A percentile compares a stretch with the other conserved stretches of the same genome.
phyloP scores from a whole-genome alignment of 441 rosid genomes.

The Manihot esculenta region DNA sequence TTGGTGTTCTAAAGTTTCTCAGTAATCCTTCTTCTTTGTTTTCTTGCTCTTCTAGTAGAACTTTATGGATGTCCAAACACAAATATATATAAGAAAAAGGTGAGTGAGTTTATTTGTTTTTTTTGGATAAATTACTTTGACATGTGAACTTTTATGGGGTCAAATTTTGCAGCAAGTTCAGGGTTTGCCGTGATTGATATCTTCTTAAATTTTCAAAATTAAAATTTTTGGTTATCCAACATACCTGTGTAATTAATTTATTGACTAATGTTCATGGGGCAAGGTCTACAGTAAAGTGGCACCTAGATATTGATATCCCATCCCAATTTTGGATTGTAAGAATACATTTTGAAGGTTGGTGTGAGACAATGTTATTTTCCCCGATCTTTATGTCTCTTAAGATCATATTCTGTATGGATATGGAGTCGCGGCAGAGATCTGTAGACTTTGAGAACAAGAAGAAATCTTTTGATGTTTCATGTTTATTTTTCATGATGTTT shows the following conservation, averaged over 20 bases:
- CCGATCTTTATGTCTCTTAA: neutral
- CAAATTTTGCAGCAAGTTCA: neutral
- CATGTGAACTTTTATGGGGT: neutral
- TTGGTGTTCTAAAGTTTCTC: neutral
- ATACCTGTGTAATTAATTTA: neutral
- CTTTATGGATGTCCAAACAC: neutral
- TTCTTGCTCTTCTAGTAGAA: neutral
- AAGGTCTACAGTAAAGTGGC: no score
- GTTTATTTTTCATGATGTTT: neutral
- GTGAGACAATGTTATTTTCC: neutral
- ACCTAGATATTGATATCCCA: neutral
- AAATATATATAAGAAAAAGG: neutral
- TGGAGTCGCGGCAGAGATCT: neutral
- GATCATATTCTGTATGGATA: neutral
- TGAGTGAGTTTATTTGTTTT: neutral
- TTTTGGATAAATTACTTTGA: neutral
- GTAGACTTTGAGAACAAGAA: neutral
- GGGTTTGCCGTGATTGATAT: neutral
- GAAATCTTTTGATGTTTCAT: neutral
- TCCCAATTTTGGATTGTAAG: neutral
- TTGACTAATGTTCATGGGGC: no score
- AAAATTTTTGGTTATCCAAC: neutral
- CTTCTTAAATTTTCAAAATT: neutral
- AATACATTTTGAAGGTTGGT: no score
- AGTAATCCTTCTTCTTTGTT: neutral